Percentiles rank a stretch among this genome's conserved stretches.
Evolutionary conservation across 148 eudicot genomes (phyloP).

Genomic region (Tetragonia tetragonoides): DNA sequence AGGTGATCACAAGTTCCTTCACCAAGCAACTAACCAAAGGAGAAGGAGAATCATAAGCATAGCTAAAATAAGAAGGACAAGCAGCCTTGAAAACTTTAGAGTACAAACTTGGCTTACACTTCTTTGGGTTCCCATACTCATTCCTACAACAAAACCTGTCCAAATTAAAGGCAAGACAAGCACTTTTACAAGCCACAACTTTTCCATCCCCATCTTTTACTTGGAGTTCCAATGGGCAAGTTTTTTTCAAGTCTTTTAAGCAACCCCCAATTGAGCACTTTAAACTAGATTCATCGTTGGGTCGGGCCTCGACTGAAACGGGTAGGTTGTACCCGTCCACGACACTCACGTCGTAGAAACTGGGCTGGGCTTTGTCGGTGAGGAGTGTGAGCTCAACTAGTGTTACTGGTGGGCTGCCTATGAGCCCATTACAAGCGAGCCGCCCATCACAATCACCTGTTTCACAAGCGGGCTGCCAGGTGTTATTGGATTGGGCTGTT

Average conservation of each 20-base stretch:
- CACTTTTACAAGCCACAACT: conserved; percentile 75
- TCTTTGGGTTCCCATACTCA: conserved; percentile 50
- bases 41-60: conserved; percentile 53
- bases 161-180: conserved; percentile 56
- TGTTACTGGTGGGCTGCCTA: conserved; percentile 65
- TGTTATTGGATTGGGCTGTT: conserved; percentile 1
- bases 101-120: conserved; percentile 62
- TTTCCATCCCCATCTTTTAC: conserved; percentile 34
- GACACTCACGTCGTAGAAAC: conserved; percentile 63
- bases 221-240: conserved; percentile 59
- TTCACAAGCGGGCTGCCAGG: conserved; percentile 44
- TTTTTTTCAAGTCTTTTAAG: conserved; percentile 36
- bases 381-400: conserved; percentile 54
- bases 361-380: conserved; percentile 45
- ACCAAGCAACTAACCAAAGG: conserved; percentile 58
- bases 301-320: conserved; percentile 35
- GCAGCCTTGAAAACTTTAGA: conserved; percentile 61
- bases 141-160: conserved; percentile 70
- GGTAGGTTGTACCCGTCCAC: conserved; percentile 81
- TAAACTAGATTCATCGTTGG: neutral
- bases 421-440: conserved; percentile 52
- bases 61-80: conserved; percentile 62
- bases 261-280: conserved; percentile 57
- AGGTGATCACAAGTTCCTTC: conserved; percentile 52
- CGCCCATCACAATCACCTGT: conserved; percentile 66